Conservation (phyloP, 164 flowering plant genomes). For the Santalum album region DNA sequence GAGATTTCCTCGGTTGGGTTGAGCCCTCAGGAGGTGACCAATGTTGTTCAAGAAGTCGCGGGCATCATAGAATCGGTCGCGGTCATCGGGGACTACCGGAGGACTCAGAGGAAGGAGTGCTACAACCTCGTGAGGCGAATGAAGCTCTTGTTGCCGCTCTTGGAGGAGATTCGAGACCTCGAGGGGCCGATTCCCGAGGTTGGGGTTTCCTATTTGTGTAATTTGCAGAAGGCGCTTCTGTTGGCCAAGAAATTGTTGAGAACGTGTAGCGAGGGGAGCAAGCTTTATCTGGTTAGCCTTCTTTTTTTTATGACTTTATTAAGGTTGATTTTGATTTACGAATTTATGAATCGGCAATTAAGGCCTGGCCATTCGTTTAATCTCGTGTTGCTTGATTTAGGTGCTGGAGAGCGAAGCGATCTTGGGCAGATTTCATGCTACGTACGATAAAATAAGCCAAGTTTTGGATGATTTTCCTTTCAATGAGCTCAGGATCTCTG, state of each 20-base stretch:
- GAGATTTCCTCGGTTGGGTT: background rate
- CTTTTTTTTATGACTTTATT: too few relatives aligned
- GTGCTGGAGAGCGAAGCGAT: background rate
- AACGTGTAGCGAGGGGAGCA: constrained; percentile 54
- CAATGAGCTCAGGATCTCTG: background rate
- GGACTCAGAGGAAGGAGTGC: constrained; percentile 55
- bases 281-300: constrained; percentile 16
- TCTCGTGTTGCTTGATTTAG: background rate
- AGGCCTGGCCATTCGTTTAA: background rate
- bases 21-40: constrained; percentile 4
- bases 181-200: constrained; percentile 21
- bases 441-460: background rate
- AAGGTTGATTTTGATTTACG: too few relatives aligned
- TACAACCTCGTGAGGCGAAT: constrained; percentile 45
- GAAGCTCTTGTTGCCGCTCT: constrained; percentile 51
- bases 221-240: constrained; percentile 38
- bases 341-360: background rate
- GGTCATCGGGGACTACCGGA: constrained; percentile 34
- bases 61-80: constrained; percentile 35
- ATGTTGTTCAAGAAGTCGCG: constrained; percentile 29
- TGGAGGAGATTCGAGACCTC: constrained; percentile 51
- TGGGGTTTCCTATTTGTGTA: constrained; percentile 17
- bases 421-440: background rate
- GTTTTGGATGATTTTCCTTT: background rate
- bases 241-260: constrained; percentile 50